phyloP scores from a whole-genome alignment of 2,329 filamentous ascomycete genomes.

The Clarireedia homoeocarpa region DNA sequence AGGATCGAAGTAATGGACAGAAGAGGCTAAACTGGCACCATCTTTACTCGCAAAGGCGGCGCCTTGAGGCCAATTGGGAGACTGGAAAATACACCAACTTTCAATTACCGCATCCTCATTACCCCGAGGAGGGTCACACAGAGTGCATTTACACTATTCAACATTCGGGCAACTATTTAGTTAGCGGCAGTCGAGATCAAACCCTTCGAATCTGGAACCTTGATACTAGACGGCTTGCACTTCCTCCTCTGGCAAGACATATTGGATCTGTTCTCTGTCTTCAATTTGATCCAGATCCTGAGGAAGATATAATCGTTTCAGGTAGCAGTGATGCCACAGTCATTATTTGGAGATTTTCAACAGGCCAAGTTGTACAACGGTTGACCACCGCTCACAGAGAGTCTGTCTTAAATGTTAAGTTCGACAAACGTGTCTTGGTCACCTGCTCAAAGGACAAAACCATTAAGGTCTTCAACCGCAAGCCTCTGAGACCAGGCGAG shows the following conservation, averaged over 20 bases:
- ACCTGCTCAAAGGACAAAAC: constrained; percentile 97
- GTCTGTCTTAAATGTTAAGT: constrained; percentile 87
- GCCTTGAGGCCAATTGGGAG: constrained; percentile 87
- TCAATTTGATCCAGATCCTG: constrained; percentile 83
- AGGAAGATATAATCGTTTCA: constrained; percentile 88
- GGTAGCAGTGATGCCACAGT: constrained; percentile 89
- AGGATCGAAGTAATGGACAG: constrained; percentile 41
- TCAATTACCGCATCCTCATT: constrained; percentile 76
- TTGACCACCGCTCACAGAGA: constrained; percentile 74
- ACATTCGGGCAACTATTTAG: constrained; percentile 75
- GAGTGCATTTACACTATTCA: constrained; percentile 96
- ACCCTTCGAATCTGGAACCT: constrained; percentile 88
- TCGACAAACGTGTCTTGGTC: constrained; percentile 83
- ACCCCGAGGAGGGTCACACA: constrained; percentile 73
- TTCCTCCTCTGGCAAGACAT: constrained; percentile 69
- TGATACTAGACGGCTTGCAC: constrained; percentile 61
- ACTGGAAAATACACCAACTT: constrained; percentile 77
- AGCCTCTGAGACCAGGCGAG: constrained; percentile 53
- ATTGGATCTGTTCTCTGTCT: constrained; percentile 83
- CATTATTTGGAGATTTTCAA: constrained; percentile 90
- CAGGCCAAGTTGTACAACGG: constrained; percentile 71
- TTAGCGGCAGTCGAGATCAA: constrained; percentile 86
- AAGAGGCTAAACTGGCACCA: constrained; percentile 84
- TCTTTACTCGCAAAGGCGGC: constrained; percentile 78
- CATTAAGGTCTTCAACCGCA: constrained; percentile 92